Conservation (phyloP, 192 early-diverging fungal genomes). For the Podila verticillata region DNA sequence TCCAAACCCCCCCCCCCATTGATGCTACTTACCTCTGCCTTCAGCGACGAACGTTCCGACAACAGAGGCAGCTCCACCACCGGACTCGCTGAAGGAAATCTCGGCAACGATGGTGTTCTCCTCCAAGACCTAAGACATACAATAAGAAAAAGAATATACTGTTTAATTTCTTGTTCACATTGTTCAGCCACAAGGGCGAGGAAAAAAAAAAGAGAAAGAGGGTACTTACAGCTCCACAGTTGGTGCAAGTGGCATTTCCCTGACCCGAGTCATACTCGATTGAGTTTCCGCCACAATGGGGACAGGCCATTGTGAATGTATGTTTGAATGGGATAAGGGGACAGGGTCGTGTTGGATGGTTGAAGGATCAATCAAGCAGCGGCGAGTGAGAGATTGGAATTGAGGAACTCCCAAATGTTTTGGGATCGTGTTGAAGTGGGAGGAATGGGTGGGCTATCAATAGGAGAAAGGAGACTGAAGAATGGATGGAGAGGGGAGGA, state of each 20-base stretch:
- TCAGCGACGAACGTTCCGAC: slow-evolving; percentile 77
- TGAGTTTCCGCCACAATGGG: slow-evolving; percentile 63
- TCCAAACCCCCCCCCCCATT: not conserved
- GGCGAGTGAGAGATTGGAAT: no score
- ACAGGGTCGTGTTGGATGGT: not conserved
- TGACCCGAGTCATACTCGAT: slow-evolving; percentile 75
- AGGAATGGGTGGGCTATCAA: no score
- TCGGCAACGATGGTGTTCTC: slow-evolving; percentile 94
- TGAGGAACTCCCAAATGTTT: no score
- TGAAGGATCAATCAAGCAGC: not conserved
- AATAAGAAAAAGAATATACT: not conserved
- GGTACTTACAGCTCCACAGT: slow-evolving; percentile 63
- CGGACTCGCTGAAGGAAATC: slow-evolving; percentile 87
- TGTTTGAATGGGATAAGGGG: not conserved
- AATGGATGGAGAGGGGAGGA: no score
- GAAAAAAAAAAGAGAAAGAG: not conserved
- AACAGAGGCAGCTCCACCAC: slow-evolving; percentile 86
- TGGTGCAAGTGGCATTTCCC: slow-evolving; percentile 77
- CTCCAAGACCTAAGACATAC: slow-evolving; percentile 77
- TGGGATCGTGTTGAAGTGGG: no score
- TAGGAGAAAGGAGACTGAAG: no score
- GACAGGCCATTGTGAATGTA: slow-evolving; percentile 61
- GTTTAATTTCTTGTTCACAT: not conserved
- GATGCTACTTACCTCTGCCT: slow-evolving; percentile 58
- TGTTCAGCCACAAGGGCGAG: not conserved